Evolutionary conservation across 345 rosid species (phyloP).

Genomic region (Pugionium dolabratum): DNA sequence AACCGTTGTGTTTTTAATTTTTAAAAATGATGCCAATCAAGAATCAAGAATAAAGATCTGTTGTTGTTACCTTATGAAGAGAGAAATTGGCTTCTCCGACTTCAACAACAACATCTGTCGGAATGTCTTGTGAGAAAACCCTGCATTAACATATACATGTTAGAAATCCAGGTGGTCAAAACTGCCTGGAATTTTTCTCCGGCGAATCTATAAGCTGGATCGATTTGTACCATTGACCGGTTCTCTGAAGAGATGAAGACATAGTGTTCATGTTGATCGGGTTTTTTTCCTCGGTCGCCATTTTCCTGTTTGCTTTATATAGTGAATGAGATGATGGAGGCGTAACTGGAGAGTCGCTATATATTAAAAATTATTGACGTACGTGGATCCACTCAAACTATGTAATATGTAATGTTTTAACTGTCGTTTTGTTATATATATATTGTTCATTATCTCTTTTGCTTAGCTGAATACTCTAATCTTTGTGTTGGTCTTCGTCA

Average conservation of each 20-base stretch:
- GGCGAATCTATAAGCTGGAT: not conserved
- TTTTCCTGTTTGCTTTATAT: constrained; percentile 10
- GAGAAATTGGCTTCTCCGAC: constrained; percentile 82
- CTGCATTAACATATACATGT: constrained; percentile 41
- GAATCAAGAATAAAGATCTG: constrained; percentile 10
- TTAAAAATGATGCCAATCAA: not conserved
- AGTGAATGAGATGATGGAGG: constrained; percentile 36
- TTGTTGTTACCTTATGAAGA: constrained; percentile 72
- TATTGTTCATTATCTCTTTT: not conserved
- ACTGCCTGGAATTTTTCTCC: not conserved
- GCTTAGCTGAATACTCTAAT: constrained; percentile 1
- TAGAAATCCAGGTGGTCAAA: not conserved
- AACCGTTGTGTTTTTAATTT: not conserved
- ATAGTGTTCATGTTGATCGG: constrained; percentile 36
- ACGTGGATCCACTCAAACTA: constrained; percentile 28
- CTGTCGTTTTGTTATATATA: constrained; percentile 33
- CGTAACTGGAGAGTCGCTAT: constrained; percentile 25
- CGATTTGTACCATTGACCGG: constrained; percentile 75
- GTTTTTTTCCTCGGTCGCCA: constrained; percentile 36
- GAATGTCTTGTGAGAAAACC: constrained; percentile 90
- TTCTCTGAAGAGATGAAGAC: constrained; percentile 74
- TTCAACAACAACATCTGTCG: constrained; percentile 67
- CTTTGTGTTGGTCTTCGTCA: constrained; percentile 13
- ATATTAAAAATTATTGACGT: constrained; percentile 31
- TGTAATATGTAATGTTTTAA: constrained; percentile 1